A percentile compares a stretch with the other conserved stretches of the same genome.
These are phyloP conservation scores for Kuraishia ogatae DNA, from an alignment of 805 yeast species.

Conservation along the genomic window DNA sequence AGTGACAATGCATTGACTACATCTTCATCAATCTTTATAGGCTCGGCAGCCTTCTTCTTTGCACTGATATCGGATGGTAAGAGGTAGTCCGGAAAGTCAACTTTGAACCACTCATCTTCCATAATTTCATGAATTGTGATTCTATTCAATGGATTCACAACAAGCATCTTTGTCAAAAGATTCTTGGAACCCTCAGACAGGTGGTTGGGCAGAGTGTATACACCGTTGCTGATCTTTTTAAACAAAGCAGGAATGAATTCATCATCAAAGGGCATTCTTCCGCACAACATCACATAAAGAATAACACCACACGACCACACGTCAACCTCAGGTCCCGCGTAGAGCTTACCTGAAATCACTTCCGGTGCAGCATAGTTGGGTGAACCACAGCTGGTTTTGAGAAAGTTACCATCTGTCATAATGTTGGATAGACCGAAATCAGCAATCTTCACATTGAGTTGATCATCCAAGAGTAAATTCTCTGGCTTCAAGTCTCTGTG, in stretches of 20 bases:
- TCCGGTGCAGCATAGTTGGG: conserved; percentile 98
- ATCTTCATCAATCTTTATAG: conserved; percentile 54
- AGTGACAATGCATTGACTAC: conserved; percentile 65
- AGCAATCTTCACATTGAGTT: conserved; percentile 88
- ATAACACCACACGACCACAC: conserved; percentile 98
- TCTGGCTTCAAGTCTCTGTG: conserved; percentile 97
- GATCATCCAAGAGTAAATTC: conserved; percentile 80
- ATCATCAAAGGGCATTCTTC: conserved; percentile 92
- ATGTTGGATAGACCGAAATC: conserved; percentile 92
- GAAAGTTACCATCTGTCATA: conserved; percentile 95
- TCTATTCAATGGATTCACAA: conserved; percentile 89
- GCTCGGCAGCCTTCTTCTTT: conserved; percentile 16
- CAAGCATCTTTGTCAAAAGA: conserved; percentile 80
- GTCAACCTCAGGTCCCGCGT: conserved; percentile 97
- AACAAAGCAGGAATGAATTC: conserved; percentile 92
- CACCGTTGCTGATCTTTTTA: conserved; percentile 89
- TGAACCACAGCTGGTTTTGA: conserved; percentile 92
- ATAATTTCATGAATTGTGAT: conserved; percentile 87
- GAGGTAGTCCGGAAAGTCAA: conserved; percentile 71
- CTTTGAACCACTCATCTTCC: conserved; percentile 91
- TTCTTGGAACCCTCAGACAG: conserved; percentile 79
- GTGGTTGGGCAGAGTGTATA: conserved; percentile 82
- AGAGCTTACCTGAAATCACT: conserved; percentile 87
- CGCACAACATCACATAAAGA: conserved; percentile 90
- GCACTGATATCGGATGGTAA: conserved; percentile 44